Conservation (phyloP, 805 yeast species). For the Yarrowia hollandica region DNA sequence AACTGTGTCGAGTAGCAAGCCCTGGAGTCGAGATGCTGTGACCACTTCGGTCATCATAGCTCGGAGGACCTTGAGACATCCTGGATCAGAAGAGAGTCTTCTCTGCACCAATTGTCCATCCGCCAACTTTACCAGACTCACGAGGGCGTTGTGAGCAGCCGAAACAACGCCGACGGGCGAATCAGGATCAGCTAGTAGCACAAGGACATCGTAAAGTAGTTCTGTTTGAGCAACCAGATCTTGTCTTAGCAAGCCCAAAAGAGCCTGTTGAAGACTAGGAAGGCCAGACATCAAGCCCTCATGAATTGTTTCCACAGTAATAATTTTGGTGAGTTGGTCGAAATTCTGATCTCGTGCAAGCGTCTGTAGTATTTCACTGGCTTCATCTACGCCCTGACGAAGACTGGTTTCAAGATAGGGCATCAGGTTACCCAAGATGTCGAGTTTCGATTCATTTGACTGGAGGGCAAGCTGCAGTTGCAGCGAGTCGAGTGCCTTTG, state of each 20-base stretch:
- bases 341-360: slow-evolving; percentile 7
- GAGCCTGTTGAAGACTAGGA: not conserved
- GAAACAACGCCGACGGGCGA: slow-evolving; percentile 13
- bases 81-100: slow-evolving; percentile 2
- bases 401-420: not conserved
- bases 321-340: not conserved
- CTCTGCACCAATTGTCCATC: slow-evolving; percentile 4
- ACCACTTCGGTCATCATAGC: slow-evolving; percentile 17
- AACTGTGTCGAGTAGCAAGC: not conserved
- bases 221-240: slow-evolving; percentile 16
- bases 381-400: not conserved
- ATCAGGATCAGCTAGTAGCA: slow-evolving; percentile 3
- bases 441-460: not conserved
- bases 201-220: not conserved
- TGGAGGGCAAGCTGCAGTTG: slow-evolving; percentile 19
- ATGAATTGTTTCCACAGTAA: slow-evolving; percentile 7
- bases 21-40: slow-evolving; percentile 7
- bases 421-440: not conserved
- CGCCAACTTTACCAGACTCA: not conserved
- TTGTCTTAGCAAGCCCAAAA: not conserved
- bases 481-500: slow-evolving; percentile 11
- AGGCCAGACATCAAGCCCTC: slow-evolving; percentile 1
- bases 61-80: not conserved
- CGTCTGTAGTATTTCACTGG: not conserved
- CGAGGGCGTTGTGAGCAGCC: slow-evolving; percentile 13